Base-by-base conservation (phyloP, 805 yeast genomes). In the Suhomyces sp. region DNA sequence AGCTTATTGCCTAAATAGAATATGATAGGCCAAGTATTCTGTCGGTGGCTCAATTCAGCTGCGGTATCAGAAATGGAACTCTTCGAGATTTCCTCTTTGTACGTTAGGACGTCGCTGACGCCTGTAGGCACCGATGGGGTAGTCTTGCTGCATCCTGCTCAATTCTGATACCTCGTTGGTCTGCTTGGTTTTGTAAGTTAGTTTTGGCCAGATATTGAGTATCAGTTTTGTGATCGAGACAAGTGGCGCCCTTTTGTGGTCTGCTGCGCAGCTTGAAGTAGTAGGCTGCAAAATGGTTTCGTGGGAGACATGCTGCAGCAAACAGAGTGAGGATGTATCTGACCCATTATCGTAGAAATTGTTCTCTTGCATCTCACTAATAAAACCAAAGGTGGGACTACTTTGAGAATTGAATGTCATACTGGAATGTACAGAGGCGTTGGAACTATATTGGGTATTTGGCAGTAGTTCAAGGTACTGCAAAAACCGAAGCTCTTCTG, bases 121-220 rank as follows among this genome's bases (percentile, higher is more conserved):
- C 49, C 24, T 36, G 35, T 38, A 47, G 5, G 44, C 44, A 5
- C 44, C 44, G 5, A 4, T n/a, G n/a, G 49, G 49, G 23, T 47
- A 47, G 31, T 47, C 49, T 8, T n/a, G 31, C 24, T 36, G 49
- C 23, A 47, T 36, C 15, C 23, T 47, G 17, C 8, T 15, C 46
- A 42, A 42, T 8, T 42, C 31, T 24, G 46, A 19, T 17, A 4
- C 2, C 17, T 19, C 24, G 24, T 36, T 17, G 17, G 13, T 38
- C 24, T 38, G 42, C 23, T 15, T 38, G 1, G 24, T 10, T 38
- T 8, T 38, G 3, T 17, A 9, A 24, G 23, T 9, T 12, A 38
- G 2, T 17, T 19, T 38, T 19, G 42, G 23, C 15, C 10, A 19
- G 23, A 38, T 9, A 17, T 38, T 38, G 22, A 38, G 42, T n/a